Conservation (phyloP, 352 stramenopile genomes). For the Globisporangium takayamanum region DNA sequence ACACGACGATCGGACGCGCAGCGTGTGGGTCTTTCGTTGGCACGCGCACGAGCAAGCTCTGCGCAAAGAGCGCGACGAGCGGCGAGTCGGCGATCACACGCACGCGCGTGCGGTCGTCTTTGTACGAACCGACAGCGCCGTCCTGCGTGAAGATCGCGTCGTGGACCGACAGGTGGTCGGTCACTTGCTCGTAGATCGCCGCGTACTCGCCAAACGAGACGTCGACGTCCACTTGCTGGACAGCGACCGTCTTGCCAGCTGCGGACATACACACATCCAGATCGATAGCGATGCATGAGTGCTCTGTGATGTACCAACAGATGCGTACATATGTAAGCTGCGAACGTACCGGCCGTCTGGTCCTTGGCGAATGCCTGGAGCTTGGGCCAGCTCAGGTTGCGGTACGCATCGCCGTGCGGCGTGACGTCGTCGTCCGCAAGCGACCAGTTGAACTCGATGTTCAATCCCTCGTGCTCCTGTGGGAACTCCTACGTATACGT, state of each 20-base stretch:
- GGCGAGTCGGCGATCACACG: constrained; percentile 78
- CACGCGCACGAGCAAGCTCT: constrained; percentile 69
- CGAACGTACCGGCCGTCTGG: constrained; percentile 36
- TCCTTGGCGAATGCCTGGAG: constrained; percentile 59
- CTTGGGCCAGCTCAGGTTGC: constrained; percentile 68
- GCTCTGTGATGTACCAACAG: too few species aligned
- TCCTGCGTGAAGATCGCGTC: constrained; percentile 65
- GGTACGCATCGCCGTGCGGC: constrained; percentile 67
- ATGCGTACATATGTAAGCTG: too few species aligned
- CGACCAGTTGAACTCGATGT: constrained; percentile 88
- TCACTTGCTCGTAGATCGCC: constrained; percentile 59
- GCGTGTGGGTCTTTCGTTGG: constrained; percentile 56
- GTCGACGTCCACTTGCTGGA: constrained; percentile 64
- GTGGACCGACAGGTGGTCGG: constrained; percentile 55
- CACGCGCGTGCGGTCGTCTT: constrained; percentile 65
- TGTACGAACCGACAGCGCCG: constrained; percentile 69
- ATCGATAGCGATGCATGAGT: not conserved
- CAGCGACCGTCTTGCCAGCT: constrained; percentile 49
- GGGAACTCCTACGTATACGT: constrained; percentile 45
- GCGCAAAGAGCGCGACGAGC: constrained; percentile 57
- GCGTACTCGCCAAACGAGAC: constrained; percentile 67
- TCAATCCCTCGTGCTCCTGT: constrained; percentile 67
- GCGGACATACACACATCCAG: not conserved
- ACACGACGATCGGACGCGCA: constrained; percentile 71
- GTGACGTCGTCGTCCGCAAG: constrained; percentile 77